phyloP scores from a whole-genome alignment of 2,329 filamentous ascomycete species.

The Lachnellula willkommii region DNA sequence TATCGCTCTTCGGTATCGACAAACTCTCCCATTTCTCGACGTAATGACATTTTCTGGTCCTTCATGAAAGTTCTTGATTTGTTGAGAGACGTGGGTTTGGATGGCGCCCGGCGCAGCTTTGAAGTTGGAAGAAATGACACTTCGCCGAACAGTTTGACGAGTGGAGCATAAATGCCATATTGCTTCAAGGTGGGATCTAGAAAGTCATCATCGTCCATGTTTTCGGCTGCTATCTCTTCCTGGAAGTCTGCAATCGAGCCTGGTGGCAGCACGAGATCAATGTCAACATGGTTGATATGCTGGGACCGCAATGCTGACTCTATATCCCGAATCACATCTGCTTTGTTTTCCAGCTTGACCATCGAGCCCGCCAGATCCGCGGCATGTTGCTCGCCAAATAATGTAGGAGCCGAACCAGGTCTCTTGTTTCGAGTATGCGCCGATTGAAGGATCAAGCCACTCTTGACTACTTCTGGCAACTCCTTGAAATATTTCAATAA shows the following conservation, averaged over 20 bases:
- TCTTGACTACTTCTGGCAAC: constrained; percentile 71
- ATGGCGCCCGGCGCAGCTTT: constrained; percentile 77
- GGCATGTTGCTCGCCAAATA: constrained; percentile 90
- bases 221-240: constrained; percentile 54
- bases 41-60: constrained; percentile 76
- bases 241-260: constrained; percentile 63
- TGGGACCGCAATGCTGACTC: constrained; percentile 74
- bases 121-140: constrained; percentile 83
- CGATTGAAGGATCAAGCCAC: constrained; percentile 54
- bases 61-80: constrained; percentile 71
- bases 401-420: constrained; percentile 53
- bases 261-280: constrained; percentile 79
- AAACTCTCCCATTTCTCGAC: constrained; percentile 84
- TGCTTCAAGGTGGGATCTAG: constrained; percentile 59
- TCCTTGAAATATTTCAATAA: constrained; percentile 93
- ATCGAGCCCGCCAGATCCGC: constrained; percentile 84
- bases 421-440: constrained; percentile 42
- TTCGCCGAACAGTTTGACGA: constrained; percentile 77
- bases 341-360: constrained; percentile 71
- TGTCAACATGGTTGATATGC: constrained; percentile 75
- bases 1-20: constrained; percentile 94
- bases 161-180: constrained; percentile 71
- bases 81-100: constrained; percentile 75
- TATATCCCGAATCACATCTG: constrained; percentile 67
- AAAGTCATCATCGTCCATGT: constrained; percentile 60